These are phyloP conservation scores for Ormosia emarginata DNA, from an alignment of 306 rosid species.

Conservation along the genomic window DNA sequence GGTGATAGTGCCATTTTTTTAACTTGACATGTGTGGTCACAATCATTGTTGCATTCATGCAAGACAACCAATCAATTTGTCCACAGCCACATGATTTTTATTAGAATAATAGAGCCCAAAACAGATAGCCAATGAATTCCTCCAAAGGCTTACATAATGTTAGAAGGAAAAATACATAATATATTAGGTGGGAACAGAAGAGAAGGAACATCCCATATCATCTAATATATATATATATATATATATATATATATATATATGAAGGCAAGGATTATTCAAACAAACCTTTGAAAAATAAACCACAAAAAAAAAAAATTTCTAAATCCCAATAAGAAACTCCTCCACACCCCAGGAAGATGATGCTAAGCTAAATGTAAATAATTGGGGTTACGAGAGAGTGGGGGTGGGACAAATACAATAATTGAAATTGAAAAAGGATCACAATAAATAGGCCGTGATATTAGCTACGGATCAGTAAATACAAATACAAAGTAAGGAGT, in stretches of 20 bases:
- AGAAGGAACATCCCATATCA: conserved; percentile 34
- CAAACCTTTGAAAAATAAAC: neutral
- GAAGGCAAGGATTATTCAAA: conserved; percentile 1
- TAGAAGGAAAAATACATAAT: conserved; percentile 6
- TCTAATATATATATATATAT: neutral
- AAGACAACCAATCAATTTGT: conserved; percentile 68
- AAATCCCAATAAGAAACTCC: neutral
- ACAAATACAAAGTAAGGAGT: conserved; percentile 48
- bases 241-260: neutral
- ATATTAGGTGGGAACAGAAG: conserved; percentile 26
- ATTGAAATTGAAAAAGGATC: conserved; percentile 13
- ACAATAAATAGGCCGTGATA: conserved; percentile 54
- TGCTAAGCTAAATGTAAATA: conserved; percentile 11
- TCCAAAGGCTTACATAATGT: conserved; percentile 32
- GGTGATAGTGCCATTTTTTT: conserved; percentile 44
- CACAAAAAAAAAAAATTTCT: neutral
- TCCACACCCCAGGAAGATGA: neutral
- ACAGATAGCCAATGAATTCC: conserved; percentile 33
- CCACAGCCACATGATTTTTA: conserved; percentile 40
- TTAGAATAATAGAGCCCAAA: conserved; percentile 32
- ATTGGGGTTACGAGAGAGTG: conserved; percentile 32
- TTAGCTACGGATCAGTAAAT: conserved; percentile 52
- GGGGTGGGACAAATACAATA: conserved; percentile 38
- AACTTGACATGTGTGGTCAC: conserved; percentile 65
- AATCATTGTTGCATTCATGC: conserved; percentile 69